These are phyloP conservation scores for Lepraria neglecta DNA, from an alignment of 495 filamentous ascomycete species.

Conservation along the genomic window DNA sequence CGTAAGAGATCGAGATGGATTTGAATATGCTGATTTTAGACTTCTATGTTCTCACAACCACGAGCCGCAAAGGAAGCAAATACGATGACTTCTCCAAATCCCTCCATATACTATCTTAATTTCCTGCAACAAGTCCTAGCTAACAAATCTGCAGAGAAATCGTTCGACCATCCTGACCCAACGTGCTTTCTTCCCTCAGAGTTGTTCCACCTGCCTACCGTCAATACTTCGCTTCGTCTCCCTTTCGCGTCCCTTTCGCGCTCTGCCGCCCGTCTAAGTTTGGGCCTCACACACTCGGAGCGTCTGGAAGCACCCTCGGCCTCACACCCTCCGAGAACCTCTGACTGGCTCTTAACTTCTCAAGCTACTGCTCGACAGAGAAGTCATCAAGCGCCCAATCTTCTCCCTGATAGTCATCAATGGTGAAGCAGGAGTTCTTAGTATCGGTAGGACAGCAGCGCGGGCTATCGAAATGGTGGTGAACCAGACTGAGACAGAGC, in stretches of 20 bases:
- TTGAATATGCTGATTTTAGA: constrained; percentile 35
- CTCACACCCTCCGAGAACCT: constrained; percentile 31
- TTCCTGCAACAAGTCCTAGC: not conserved
- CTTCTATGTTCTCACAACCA: constrained; percentile 31
- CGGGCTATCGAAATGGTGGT: constrained; percentile 24
- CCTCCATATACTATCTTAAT: constrained; percentile 16
- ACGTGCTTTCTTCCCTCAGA: constrained; percentile 29
- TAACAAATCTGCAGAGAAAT: constrained; percentile 19
- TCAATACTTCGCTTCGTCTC: constrained; percentile 27
- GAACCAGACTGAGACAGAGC: constrained; percentile 25
- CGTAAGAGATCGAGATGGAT: constrained; percentile 33
- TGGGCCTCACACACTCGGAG: constrained; percentile 27
- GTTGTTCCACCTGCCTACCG: constrained; percentile 28
- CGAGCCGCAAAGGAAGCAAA: constrained; percentile 30
- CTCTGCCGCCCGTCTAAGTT: constrained; percentile 32
- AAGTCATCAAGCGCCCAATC: constrained; percentile 27
- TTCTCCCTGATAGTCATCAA: constrained; percentile 34
- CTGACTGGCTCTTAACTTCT: constrained; percentile 29
- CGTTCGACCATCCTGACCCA: constrained; percentile 27
- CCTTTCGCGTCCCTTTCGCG: constrained; percentile 32
- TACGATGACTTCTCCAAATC: constrained; percentile 30
- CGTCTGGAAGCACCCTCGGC: constrained; percentile 31
- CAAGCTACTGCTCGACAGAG: constrained; percentile 27
- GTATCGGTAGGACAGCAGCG: constrained; percentile 33
- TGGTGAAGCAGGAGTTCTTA: constrained; percentile 32